Base-by-base conservation (phyloP, 2,329 filamentous ascomycete species). In the Cytospora chrysosperma region DNA sequence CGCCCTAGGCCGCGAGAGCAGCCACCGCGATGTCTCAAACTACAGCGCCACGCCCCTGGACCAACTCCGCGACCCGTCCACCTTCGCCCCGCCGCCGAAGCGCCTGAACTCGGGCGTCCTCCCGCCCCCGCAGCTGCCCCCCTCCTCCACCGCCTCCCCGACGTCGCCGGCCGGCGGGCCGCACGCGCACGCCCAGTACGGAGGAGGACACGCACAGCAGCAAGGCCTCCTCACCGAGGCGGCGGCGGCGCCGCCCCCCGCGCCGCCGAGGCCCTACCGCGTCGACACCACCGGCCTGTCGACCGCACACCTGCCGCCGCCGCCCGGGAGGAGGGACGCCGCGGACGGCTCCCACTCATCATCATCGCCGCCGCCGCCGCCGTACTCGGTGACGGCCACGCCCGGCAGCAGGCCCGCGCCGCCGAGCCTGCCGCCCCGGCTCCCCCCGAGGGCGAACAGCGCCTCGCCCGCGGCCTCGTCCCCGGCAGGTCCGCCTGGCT, bases 41-140 rank as follows among this genome's bases (percentile, higher is more conserved):
- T 53, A 56, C 49, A 50, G 49, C 17, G 6, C 61, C 13, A 53
- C 61, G 13, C 61, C 64, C 21, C 56, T 64, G 28, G 81, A 86
- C 10, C 81, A 85, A 4, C 82, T 97, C 32, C 88, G 86, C 72
- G 92, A 97, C 72, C 93, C 92, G 1, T 75, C 85, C 1, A 84
- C 86, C 19, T 97, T 96, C 73, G 92, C 85, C 2, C 91, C 92
- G 27, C 93, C 93, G 28, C 93, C 93, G 0, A 93, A 86, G 70
- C 89, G 85, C 66, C 75, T 72, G 15, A 19, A 60, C 47, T 61
- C 67, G 32, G 68, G 67, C 40, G 56, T 69, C 54, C 52, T 61
- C 58, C 55, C 69, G 19, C 63, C 68, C 17, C 62, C 66, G 12
- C 32, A 34, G 10, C 32, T 2, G 6, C 4, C 30, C 30, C 30